Evolutionary conservation across 352 stramenopile species (phyloP).

Genomic region (Phytophthora sansomeana): DNA sequence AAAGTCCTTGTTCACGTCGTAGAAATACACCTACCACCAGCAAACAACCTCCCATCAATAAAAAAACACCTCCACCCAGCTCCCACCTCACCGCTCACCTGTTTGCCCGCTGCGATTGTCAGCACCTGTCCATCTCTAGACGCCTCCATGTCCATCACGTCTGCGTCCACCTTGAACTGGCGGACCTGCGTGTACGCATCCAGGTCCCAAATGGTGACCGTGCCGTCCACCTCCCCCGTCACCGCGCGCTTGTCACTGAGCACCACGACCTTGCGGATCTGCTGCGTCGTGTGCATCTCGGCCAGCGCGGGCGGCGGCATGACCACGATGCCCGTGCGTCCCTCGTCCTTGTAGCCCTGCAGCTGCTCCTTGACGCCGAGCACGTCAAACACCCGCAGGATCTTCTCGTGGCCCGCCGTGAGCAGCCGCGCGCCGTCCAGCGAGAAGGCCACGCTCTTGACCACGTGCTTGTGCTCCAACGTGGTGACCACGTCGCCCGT

Average conservation of each 20-base stretch:
- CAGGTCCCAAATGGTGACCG: constrained; percentile 76
- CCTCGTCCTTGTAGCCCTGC: constrained; percentile 60
- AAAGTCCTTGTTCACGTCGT: constrained; percentile 80
- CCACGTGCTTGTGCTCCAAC: constrained; percentile 97
- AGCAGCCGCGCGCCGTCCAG: constrained; percentile 85
- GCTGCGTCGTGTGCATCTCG: constrained; percentile 67
- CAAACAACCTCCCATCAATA: constrained; percentile 4
- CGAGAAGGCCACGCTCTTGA: constrained; percentile 96
- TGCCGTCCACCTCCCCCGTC: constrained; percentile 83
- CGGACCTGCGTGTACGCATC: constrained; percentile 48
- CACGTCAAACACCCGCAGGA: constrained; percentile 94
- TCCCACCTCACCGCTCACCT: constrained; percentile 38
- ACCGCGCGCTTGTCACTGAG: constrained; percentile 55
- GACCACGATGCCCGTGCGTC: constrained; percentile 70
- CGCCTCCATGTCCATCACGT: constrained; percentile 88
- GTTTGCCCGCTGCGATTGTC: constrained; percentile 93
- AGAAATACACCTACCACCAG: constrained; percentile 91
- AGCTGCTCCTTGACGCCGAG: constrained; percentile 68
- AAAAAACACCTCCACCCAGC: neutral
- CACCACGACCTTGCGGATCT: constrained; percentile 87
- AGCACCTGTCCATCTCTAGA: constrained; percentile 75
- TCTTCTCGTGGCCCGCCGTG: constrained; percentile 95
- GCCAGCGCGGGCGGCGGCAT: constrained; percentile 47
- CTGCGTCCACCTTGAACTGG: constrained; percentile 72
- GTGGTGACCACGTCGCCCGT: constrained; percentile 93